phyloP scores from a whole-genome alignment of 257 asterid genomes.

The Fraxinus pennsylvanica region DNA sequence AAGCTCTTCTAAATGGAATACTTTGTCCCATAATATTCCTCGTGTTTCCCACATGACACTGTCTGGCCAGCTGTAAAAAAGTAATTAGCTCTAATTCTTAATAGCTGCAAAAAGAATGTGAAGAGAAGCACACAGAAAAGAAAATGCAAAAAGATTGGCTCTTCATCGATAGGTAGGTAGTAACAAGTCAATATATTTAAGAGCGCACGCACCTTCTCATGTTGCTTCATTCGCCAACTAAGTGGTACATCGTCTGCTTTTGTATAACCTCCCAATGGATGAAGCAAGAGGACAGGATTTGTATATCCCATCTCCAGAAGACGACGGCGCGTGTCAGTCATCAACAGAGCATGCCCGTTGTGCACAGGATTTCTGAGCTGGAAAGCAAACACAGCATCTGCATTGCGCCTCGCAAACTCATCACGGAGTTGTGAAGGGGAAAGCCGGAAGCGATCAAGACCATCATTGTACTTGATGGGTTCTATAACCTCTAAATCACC shows the following conservation, averaged over 20 bases:
- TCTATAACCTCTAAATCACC: constrained; percentile 65
- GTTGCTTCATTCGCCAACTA: constrained; percentile 90
- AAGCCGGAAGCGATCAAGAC: constrained; percentile 76
- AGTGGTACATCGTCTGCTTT: constrained; percentile 95
- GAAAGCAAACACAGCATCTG: too few species aligned
- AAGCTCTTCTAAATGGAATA: too few species aligned
- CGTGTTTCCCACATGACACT: too few species aligned
- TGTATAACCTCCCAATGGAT: constrained; percentile 88
- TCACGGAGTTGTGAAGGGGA: constrained; percentile 78
- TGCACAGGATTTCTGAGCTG: too few species aligned
- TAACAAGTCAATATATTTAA: too few species aligned
- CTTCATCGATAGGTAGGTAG: too few species aligned
- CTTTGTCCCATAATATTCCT: too few species aligned
- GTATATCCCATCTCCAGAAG: constrained; percentile 90
- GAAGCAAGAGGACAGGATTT: constrained; percentile 79
- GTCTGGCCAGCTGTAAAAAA: too few species aligned
- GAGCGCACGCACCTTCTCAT: constrained; percentile 63
- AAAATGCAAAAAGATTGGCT: too few species aligned
- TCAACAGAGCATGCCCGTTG: constrained; percentile 53
- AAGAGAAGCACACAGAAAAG: too few species aligned
- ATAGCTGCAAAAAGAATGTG: too few species aligned
- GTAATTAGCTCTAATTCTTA: too few species aligned
- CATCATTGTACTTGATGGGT: constrained; percentile 67
- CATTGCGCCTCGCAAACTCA: constrained; percentile 70
- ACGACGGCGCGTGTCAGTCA: constrained; percentile 89